Base-by-base conservation (phyloP, 192 early-diverging fungal species). In the Coemansia sp. region DNA sequence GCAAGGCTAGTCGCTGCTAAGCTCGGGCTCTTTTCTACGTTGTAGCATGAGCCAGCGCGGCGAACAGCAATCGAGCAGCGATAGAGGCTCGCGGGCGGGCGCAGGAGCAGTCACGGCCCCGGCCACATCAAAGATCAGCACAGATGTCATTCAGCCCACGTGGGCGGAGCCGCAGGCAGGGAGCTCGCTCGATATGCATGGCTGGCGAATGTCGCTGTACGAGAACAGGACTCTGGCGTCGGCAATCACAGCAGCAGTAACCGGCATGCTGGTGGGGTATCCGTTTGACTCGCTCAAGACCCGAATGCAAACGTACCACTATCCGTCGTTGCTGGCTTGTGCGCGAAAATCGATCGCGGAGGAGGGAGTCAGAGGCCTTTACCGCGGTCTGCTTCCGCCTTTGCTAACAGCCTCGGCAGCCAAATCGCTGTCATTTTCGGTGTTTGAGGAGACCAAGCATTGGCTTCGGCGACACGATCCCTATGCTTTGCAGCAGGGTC, bases 211-310 rank as follows among this genome's bases (percentile, higher is more conserved):
- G 41, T 41, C 38, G 13, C 61, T 77, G 23, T 80, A 80, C 31
- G 78, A 80, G 45, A 80, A 92, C 69, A 80, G 87, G 34, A 92
- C 89, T 7, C 78, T 89, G 20, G 73, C 87, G 35, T 87, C 89
- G 11, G 90, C 90, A 26, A 86, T 89, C 18, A 84, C 84, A 23
- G 90, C 90, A 10, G 88, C 90, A 5, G 85, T 90, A 4, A 79
- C 83, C 9, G 87, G 89, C 33, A 88, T 88, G 31, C 63, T 89
- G 37, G 86, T 86, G 31, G 90, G 90, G 18, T 92, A 86, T 68
- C 90, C 90, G 76, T 97, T 97, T 79, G 96, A 98, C 77, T 92
- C 93, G 21, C 82, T 98, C 41, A 98, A 98, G 82, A 98, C 96
- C 16, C 83, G 95, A 55, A 95, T 98, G 94, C 96, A 98, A 77